A percentile compares a stretch with the other conserved stretches of the same genome.
These are phyloP conservation scores for Fraxinus cuspidata DNA, from an alignment of 257 asterid genomes.

Conservation along the genomic window DNA sequence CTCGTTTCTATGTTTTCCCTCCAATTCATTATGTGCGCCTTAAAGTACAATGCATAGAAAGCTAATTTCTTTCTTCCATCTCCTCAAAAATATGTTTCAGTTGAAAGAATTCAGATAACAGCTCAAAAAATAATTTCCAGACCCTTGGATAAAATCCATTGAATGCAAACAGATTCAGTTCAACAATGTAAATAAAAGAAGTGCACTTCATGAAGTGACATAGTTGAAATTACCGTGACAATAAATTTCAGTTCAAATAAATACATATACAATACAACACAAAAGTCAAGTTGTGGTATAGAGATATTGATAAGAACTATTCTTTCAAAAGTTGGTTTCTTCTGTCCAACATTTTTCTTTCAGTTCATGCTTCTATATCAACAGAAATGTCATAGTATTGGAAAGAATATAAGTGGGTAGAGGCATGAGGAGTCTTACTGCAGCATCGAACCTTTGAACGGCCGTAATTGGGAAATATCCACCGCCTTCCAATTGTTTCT, in stretches of 20 bases:
- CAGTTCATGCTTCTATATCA: neutral
- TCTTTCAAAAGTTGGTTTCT: neutral
- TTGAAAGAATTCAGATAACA: neutral
- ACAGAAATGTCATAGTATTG: neutral
- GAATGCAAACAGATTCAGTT: neutral
- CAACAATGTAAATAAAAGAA: neutral
- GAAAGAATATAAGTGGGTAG: neutral
- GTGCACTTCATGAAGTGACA: neutral
- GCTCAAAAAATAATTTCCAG: neutral
- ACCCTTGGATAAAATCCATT: neutral
- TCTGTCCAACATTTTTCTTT: neutral
- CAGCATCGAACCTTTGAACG: slow-evolving; percentile 93
- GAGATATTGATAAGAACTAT: neutral
- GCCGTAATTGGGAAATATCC: slow-evolving; percentile 91
- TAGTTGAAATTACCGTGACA: too few relatives aligned
- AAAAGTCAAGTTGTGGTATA: neutral
- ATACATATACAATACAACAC: neutral
- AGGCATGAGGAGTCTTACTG: slow-evolving; percentile 54
- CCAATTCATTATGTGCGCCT: neutral
- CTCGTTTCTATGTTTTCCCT: neutral
- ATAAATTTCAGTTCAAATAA: too few relatives aligned
- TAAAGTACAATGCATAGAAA: neutral
- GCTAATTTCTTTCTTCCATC: neutral
- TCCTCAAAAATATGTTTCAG: neutral
- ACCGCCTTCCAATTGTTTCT: slow-evolving; percentile 69